A percentile compares a stretch with the other conserved stretches of the same genome.
These are phyloP conservation scores for Lodderomyces beijingensis DNA, from an alignment of 1,139 yeast genomes.

Conservation along the genomic window DNA sequence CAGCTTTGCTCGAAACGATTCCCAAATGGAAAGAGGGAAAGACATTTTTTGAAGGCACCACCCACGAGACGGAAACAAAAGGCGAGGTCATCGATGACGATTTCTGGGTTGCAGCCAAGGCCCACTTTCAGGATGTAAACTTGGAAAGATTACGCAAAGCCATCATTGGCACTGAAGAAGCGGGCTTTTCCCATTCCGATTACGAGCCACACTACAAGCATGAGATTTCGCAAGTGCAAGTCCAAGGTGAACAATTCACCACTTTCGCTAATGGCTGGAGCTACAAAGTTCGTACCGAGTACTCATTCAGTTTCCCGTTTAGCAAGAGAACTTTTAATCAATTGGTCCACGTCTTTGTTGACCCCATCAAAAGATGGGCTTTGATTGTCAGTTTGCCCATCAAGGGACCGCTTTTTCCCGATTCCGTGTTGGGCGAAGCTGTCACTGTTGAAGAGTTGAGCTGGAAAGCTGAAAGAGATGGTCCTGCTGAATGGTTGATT, in stretches of 20 bases:
- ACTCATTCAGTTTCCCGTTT: conserved; percentile 49
- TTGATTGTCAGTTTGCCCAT: conserved; percentile 52
- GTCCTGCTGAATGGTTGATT: conserved; percentile 58
- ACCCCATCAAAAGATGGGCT: conserved; percentile 21
- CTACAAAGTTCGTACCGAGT: conserved; percentile 31
- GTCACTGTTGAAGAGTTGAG: conserved; percentile 56
- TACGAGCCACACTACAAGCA: conserved; percentile 33
- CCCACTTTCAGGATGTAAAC: conserved; percentile 3
- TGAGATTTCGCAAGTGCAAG: conserved; percentile 20
- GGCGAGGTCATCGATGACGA: conserved; percentile 4
- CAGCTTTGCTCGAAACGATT: conserved; percentile 1
- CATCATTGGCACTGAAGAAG: conserved; percentile 9
- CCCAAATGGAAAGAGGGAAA: conserved; percentile 4
- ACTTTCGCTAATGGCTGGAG: conserved; percentile 12
- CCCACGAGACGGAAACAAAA: background rate
- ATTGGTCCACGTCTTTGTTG: conserved; percentile 44
- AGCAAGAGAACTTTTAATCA: conserved; percentile 53
- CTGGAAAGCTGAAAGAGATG: conserved; percentile 27
- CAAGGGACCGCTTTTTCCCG: conserved; percentile 18
- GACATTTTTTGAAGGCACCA: conserved; percentile 1
- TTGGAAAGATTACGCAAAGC: conserved; percentile 3
- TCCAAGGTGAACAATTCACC: conserved; percentile 5
- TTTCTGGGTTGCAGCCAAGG: conserved; percentile 9
- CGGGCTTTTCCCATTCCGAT: conserved; percentile 28
- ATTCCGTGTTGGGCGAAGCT: conserved; percentile 42